phyloP scores from a whole-genome alignment of 1,284 basidiomycete genomes.

The Malassezia obtusa region DNA sequence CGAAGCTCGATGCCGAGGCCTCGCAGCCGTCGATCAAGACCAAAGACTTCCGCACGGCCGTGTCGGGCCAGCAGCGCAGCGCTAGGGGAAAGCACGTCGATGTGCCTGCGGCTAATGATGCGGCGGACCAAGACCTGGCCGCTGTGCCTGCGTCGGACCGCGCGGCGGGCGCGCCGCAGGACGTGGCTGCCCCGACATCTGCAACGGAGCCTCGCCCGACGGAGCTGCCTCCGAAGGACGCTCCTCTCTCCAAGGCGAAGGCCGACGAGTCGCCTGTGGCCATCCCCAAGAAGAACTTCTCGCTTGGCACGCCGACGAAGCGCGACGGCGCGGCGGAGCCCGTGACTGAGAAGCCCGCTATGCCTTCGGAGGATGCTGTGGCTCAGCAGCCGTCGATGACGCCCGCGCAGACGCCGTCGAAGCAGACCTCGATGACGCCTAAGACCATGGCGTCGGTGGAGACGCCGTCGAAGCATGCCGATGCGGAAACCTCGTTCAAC shows the following conservation, averaged over 20 bases:
- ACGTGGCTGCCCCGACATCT: too few relatives aligned
- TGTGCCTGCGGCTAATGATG: not conserved
- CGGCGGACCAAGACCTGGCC: not conserved
- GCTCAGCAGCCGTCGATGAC: too few relatives aligned
- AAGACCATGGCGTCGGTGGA: not conserved
- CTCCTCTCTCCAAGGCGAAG: too few relatives aligned
- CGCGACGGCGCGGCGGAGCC: not conserved
- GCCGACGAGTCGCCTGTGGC: not conserved
- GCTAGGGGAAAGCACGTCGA: not conserved
- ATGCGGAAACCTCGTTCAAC: slow-evolving; percentile 3
- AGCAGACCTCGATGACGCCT: not conserved
- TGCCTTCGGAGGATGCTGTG: too few relatives aligned
- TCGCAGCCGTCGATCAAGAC: not conserved
- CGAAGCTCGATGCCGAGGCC: not conserved
- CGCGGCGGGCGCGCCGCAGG: too few relatives aligned
- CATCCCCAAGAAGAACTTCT: not conserved
- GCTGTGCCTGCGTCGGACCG: not conserved
- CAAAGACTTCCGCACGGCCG: not conserved
- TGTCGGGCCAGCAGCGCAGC: not conserved
- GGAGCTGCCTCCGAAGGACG: too few relatives aligned
- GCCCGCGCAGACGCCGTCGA: too few relatives aligned
- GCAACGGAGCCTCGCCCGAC: too few relatives aligned
- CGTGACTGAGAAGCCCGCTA: not conserved
- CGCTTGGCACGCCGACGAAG: not conserved
- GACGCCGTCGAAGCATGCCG: not conserved